These are phyloP conservation scores for Claviceps purpurea DNA, from an alignment of 2,329 filamentous ascomycete genomes.

Conservation along the genomic window DNA sequence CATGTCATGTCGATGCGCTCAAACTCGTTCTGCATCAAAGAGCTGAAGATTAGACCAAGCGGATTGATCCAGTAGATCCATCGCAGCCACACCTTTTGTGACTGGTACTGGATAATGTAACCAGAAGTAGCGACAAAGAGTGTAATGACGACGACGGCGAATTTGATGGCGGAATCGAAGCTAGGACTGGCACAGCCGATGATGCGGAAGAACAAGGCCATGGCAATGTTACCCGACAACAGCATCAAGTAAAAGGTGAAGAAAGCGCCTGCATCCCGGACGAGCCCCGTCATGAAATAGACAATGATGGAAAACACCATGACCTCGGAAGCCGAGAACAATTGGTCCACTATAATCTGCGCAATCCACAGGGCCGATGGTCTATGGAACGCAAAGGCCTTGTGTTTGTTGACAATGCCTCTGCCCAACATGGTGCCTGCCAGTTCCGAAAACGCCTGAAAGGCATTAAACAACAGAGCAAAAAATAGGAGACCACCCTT, in stretches of 20 bases:
- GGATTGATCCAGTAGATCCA: conserved; percentile 74
- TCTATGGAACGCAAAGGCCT: conserved; percentile 69
- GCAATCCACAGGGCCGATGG: conserved; percentile 74
- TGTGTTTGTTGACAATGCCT: conserved; percentile 71
- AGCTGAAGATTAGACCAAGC: conserved; percentile 60
- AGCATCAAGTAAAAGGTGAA: conserved; percentile 66
- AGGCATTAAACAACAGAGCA: conserved; percentile 72
- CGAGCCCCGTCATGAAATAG: conserved; percentile 65
- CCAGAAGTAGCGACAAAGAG: conserved; percentile 71
- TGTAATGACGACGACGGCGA: conserved; percentile 66
- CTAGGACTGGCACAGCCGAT: conserved; percentile 63
- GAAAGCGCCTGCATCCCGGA: conserved; percentile 59
- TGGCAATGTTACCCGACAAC: conserved; percentile 53
- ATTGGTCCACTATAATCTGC: conserved; percentile 66
- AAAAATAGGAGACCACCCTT: conserved; percentile 74
- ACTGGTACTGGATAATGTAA: conserved; percentile 70
- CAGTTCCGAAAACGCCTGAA: conserved; percentile 71
- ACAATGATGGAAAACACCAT: conserved; percentile 61
- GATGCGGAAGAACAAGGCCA: conserved; percentile 67
- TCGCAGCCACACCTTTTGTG: conserved; percentile 59
- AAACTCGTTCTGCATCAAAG: conserved; percentile 84
- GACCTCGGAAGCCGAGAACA: conserved; percentile 59
- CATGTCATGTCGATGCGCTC: conserved; percentile 55
- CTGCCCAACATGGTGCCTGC: conserved; percentile 63
- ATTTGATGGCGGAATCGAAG: conserved; percentile 77